Percentiles rank a stretch among this genome's conserved stretches.
Conservation (phyloP, 1,139 yeast species). For the Spathaspora jeffriesii region DNA sequence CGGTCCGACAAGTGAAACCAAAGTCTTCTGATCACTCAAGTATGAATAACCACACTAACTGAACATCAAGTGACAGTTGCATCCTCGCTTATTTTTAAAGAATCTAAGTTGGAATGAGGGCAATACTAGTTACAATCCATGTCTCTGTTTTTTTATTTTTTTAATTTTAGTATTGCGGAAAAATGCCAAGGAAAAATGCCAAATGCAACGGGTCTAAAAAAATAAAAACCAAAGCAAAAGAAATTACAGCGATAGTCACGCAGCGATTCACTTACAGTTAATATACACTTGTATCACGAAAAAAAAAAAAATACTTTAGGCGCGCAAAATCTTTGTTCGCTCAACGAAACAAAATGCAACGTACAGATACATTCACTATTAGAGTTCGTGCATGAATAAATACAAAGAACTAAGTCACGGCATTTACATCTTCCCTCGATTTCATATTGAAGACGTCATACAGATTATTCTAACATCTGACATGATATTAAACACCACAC, state of each 20-base stretch:
- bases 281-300: too few species aligned
- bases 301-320: background rate
- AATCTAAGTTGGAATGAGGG: background rate
- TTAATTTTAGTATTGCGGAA: too few species aligned
- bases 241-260: background rate
- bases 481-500: too few species aligned
- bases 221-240: background rate
- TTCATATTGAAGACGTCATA: background rate
- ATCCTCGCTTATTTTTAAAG: background rate
- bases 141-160: too few species aligned
- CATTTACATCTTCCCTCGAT: background rate
- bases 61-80: background rate
- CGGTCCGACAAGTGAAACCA: background rate
- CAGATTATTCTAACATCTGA: background rate
- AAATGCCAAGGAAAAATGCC: background rate
- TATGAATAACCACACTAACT: background rate
- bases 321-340: background rate
- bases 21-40: background rate
- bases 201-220: background rate
- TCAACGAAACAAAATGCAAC: background rate
- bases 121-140: background rate
- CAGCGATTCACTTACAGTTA: background rate
- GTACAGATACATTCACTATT: background rate
- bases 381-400: background rate
- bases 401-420: background rate